Conservation (phyloP, 805 yeast genomes). For the Cyberlindnera lachancei region DNA sequence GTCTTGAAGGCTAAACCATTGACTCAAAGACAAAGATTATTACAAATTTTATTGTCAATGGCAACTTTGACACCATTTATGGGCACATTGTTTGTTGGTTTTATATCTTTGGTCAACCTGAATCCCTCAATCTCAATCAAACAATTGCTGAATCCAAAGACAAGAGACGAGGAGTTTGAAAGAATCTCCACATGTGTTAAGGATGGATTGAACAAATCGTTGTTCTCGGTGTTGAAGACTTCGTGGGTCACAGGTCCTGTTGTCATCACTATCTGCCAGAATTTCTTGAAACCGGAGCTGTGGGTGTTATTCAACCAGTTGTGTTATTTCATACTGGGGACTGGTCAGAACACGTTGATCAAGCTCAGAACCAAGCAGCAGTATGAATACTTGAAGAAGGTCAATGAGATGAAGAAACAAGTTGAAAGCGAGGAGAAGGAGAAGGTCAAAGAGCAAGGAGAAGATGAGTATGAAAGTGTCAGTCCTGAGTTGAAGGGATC, state of each 20-base stretch:
- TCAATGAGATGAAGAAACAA: slow-evolving; percentile 16
- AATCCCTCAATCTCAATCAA: too few species aligned
- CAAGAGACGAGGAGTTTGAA: slow-evolving; percentile 6
- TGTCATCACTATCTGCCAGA: slow-evolving; percentile 49
- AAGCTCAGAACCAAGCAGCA: slow-evolving; percentile 29
- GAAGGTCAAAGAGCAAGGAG: slow-evolving; percentile 6
- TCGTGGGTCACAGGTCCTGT: slow-evolving; percentile 49
- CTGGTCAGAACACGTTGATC: slow-evolving; percentile 51
- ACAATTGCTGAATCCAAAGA: slow-evolving; percentile 6
- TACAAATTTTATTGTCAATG: slow-evolving; percentile 46
- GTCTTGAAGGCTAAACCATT: too few species aligned
- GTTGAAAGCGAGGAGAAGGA: slow-evolving; percentile 8
- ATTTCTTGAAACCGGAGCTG: slow-evolving; percentile 44
- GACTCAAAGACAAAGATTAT: slow-evolving; percentile 30
- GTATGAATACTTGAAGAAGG: slow-evolving; percentile 13
- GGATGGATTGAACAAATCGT: slow-evolving; percentile 31
- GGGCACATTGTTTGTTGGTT: slow-evolving; percentile 40
- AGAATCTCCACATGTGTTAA: slow-evolving; percentile 15
- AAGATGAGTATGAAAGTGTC: slow-evolving; percentile 8
- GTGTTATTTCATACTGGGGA: slow-evolving; percentile 53
- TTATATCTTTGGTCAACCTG: slow-evolving; percentile 44
- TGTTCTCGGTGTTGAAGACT: slow-evolving; percentile 38
- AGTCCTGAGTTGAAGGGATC: slow-evolving; percentile 6
- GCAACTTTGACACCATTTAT: slow-evolving; percentile 49
- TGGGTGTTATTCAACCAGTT: slow-evolving; percentile 61